Evolutionary conservation across 805 yeast species (phyloP).

Genomic region (Ogataea paraovalis): DNA sequence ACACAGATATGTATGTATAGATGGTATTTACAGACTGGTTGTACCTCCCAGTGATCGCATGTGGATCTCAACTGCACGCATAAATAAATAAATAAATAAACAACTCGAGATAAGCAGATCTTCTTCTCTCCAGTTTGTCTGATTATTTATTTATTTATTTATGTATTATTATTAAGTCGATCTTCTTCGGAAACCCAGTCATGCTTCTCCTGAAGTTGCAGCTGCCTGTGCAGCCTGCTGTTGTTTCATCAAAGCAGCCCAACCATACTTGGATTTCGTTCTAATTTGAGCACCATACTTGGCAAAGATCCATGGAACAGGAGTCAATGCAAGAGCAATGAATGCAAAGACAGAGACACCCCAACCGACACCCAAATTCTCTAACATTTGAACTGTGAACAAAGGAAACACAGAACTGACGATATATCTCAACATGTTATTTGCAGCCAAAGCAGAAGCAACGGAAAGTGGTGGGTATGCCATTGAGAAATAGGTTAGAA

Average conservation of each 20-base stretch:
- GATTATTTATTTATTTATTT: too few species aligned
- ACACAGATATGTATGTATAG: too few species aligned
- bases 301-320: constrained; percentile 70
- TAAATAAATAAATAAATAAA: too few species aligned
- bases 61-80: too few species aligned
- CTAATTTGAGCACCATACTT: constrained; percentile 57
- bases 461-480: constrained; percentile 71
- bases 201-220: neutral
- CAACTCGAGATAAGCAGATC: too few species aligned
- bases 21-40: too few species aligned
- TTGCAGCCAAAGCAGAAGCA: constrained; percentile 89
- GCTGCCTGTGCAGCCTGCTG: constrained; percentile 10
- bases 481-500: constrained; percentile 64
- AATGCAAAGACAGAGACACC: constrained; percentile 68
- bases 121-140: too few species aligned
- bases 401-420: constrained; percentile 80
- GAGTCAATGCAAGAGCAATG: constrained; percentile 64
- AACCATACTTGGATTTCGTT: constrained; percentile 54
- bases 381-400: constrained; percentile 81
- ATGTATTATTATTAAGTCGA: too few species aligned
- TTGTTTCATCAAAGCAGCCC: constrained; percentile 38
- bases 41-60: too few species aligned
- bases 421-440: constrained; percentile 71
- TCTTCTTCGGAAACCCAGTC: too few species aligned
- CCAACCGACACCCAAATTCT: constrained; percentile 69